Percentiles rank a stretch among this genome's conserved stretches.
Conservation (phyloP, 495 filamentous ascomycete species). For the Pseudevernia furfuracea region DNA sequence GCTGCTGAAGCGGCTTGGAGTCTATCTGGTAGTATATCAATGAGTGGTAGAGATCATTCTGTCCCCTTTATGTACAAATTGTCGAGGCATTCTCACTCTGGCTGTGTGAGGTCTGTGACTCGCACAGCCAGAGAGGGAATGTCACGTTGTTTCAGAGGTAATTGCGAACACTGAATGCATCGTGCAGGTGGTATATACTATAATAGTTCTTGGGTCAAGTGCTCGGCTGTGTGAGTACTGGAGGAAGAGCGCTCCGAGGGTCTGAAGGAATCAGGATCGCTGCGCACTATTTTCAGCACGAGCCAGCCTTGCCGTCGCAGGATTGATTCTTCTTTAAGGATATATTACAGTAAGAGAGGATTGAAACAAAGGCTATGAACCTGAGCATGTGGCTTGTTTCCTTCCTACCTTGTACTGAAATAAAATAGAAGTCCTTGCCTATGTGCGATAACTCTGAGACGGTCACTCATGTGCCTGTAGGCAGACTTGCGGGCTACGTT, state of each 20-base stretch:
- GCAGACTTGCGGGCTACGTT: no score
- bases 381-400: no score
- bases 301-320: not conserved
- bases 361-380: not conserved
- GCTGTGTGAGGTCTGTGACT: not conserved
- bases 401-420: not conserved
- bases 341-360: no score
- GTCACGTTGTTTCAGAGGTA: not conserved
- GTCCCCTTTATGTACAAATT: not conserved
- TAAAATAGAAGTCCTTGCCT: not conserved
- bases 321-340: not conserved
- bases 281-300: constrained; percentile 4
- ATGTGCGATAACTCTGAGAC: not conserved
- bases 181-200: not conserved
- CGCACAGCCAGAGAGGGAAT: not conserved
- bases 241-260: not conserved
- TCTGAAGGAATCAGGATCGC: not conserved
- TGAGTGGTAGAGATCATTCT: not conserved
- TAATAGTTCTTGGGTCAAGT: not conserved
- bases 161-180: not conserved
- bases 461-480: no score
- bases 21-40: not conserved
- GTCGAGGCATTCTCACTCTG: not conserved
- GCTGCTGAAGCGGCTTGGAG: not conserved
- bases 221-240: not conserved